Evolutionary conservation across 331 rosid genomes (phyloP).

Genomic region (Rosa hybrid): DNA sequence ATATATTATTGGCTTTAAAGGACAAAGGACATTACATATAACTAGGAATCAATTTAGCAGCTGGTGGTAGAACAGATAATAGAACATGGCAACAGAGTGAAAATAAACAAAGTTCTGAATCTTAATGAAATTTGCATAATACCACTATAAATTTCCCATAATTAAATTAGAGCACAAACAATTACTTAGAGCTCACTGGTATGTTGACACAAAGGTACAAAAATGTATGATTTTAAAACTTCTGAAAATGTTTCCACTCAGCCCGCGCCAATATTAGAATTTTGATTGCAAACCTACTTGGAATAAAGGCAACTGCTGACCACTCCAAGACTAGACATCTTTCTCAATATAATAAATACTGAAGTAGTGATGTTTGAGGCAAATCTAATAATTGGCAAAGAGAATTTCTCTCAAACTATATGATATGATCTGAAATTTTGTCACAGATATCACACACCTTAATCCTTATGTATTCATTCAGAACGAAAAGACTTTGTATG

Average conservation of each 20-base stretch:
- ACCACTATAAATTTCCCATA: neutral
- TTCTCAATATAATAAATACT: neutral
- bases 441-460: neutral
- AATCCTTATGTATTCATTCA: neutral
- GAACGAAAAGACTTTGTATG: neutral
- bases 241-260: neutral
- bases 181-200: neutral
- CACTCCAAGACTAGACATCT: neutral
- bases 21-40: neutral
- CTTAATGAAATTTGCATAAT: neutral
- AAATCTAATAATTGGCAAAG: neutral
- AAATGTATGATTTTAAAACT: neutral
- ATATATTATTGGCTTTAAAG: neutral
- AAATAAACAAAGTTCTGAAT: neutral
- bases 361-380: neutral
- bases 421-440: neutral
- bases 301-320: neutral
- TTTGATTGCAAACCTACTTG: neutral
- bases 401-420: neutral
- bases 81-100: too few species aligned
- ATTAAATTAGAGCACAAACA: conserved; percentile 2
- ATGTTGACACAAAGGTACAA: neutral
- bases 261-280: neutral
- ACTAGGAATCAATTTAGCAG: neutral
- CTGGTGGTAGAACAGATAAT: neutral